Evolutionary conservation across 305 asterid genomes (phyloP), one percentile per base, ranked within the genome.

Genomic region (Fraxinus sp.): DNA sequence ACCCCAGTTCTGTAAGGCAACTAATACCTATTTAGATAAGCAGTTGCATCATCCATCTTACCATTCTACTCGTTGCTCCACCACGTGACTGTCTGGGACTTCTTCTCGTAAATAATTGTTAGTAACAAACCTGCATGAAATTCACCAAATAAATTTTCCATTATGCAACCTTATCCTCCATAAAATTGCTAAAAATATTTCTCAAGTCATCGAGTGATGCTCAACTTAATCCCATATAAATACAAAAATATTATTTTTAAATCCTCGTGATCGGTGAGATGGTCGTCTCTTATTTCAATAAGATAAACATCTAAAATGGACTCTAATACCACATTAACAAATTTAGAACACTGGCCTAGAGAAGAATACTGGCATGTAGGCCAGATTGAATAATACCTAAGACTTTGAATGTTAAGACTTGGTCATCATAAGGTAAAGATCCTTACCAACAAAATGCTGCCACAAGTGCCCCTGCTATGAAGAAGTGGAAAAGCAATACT

Each of bases 11-110:
- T 20, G 30, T 76, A 16, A 71, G 76, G 9, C 13, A 13, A 22
- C 24, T 32, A 14, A 71, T n/a, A 55, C 24, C 44, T 14, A 71
- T 71, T 28, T 3, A 16, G 22, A 71, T 30, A 16, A 32, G 76
- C 76, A 71, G 36, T 44, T 14, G 44, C 44, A 71, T 32, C 76
- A 71, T 16, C 22, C 44, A 32, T 71, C 97, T 92, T 90, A 85
- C 99, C 98, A 94, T 91, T 96, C 99, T 76, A 96, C 99, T 84
- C 95, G 93, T 85, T 96, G 99, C 89, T 96, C 98, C 82, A 96
- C 99, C 81, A 91, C 99, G 87, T 96, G 97, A 87, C 98, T 94
- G 81, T 90, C 93, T 39, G 95, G 94, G 87, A 92, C 91, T 90
- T 93, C 98, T 88, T 94, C 99, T 77, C 98, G 97, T 80, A 96